Evolutionary conservation across 768 basidiomycete genomes (phyloP).

Genomic region (Pisolithus marmoratus): DNA sequence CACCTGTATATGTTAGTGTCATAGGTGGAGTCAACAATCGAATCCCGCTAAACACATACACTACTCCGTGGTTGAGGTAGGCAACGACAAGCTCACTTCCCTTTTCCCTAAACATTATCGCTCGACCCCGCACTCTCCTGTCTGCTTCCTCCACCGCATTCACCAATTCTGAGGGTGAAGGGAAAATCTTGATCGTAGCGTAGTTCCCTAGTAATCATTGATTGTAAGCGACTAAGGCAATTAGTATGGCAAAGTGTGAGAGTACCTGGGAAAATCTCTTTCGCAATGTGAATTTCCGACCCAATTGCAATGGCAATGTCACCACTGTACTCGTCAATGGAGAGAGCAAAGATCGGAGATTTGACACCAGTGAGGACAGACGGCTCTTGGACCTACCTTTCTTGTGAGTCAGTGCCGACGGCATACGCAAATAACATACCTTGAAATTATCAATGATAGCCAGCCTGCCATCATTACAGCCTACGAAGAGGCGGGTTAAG

Average conservation of each 20-base stretch:
- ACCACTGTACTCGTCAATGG: not conserved
- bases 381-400: conserved; percentile 1
- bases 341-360: not conserved
- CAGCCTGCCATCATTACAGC: conserved; percentile 2
- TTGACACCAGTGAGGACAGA: conserved; percentile 2
- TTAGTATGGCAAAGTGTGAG: not conserved
- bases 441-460: conserved; percentile 1
- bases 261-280: not conserved
- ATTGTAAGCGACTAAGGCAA: not conserved
- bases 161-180: not conserved
- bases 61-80: conserved; percentile 5
- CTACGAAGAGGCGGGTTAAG: not conserved
- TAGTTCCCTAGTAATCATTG: not conserved
- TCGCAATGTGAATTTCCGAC: conserved; percentile 2
- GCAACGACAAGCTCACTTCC: conserved; percentile 1
- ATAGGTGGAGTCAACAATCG: not conserved
- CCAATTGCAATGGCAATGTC: not conserved
- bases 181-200: conserved; percentile 1
- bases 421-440: not conserved
- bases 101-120: not conserved
- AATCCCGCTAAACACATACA: not conserved
- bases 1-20: not conserved
- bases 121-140: not conserved
- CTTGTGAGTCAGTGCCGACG: not conserved
- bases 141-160: not conserved